Conservation (phyloP, 2,329 filamentous ascomycete genomes). For the Boeremia exigua region DNA sequence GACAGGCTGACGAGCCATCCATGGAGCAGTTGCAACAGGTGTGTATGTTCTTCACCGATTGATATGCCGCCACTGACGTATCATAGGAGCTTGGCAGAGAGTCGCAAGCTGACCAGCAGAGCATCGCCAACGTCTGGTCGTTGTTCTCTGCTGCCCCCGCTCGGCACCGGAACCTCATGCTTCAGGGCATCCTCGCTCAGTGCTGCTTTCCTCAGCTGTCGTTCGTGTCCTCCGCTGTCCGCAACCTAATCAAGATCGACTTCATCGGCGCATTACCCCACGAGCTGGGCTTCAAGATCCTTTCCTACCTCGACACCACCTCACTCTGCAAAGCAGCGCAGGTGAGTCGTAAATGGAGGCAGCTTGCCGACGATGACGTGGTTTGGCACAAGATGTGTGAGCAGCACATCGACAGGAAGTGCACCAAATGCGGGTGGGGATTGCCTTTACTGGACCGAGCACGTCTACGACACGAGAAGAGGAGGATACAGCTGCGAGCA, state of each 20-base stretch:
- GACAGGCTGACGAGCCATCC: constrained; percentile 90
- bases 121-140: constrained; percentile 97
- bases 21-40: constrained; percentile 95
- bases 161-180: constrained; percentile 93
- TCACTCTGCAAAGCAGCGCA: constrained; percentile 96
- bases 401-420: constrained; percentile 93
- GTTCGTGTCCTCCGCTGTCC: constrained; percentile 86
- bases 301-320: constrained; percentile 90
- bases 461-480: constrained; percentile 82
- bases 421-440: constrained; percentile 94
- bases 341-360: constrained; percentile 87
- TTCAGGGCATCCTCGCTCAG: constrained; percentile 93
- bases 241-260: constrained; percentile 96
- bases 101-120: constrained; percentile 85
- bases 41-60: constrained; percentile 33
- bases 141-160: constrained; percentile 94
- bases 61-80: constrained; percentile 29
- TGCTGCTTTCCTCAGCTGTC: constrained; percentile 98
- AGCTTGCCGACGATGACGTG: constrained; percentile 92
- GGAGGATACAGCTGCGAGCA: constrained; percentile 76
- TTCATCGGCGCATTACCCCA: constrained; percentile 87
- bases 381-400: constrained; percentile 99
- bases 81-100: constrained; percentile 78
- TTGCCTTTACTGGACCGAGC: constrained; percentile 89
- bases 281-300: constrained; percentile 91